Base-by-base conservation (phyloP, 106 monocot genomes). In the Acanthochlamys bracteata region DNA sequence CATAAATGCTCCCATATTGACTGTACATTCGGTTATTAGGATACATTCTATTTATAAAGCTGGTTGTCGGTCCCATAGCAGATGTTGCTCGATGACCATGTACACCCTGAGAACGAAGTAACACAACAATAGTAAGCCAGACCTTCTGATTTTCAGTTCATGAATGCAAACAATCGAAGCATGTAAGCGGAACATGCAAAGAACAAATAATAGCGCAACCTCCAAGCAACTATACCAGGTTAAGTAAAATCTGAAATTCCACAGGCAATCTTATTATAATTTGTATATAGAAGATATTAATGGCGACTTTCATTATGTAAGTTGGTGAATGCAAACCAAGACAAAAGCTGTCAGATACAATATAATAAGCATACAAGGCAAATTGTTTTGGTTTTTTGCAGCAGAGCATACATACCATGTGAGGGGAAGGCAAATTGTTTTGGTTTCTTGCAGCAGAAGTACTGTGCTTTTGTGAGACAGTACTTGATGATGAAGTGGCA, bases 391-490 rank as follows among this genome's bases (percentile, higher is more conserved):
- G n/a, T n/a, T n/a, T n/a, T n/a, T n/a, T n/a, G n/a, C n/a, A n/a
- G n/a, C n/a, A n/a, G n/a, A n/a, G n/a, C 3, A n/a, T 27, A n/a
- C 65, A 69, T 84, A 86, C 86, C 86, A 76, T 68, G 24, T 80
- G 83, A 45, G 83, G 69, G 12, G 70, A 22, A 1, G 83, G 66
- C 6, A 65, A 73, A 10, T 72, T 41, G 59, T 69, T 86, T 56
- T 83, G 91, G 67, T 67, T 83, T 75, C 86, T 80, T 25, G 61
- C 40, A 7, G 69, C 23, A 14, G 71, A 25, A 60, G 45, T 69
- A 39, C 70, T 83, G 16, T 58, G 25, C 33, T 22, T 41, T 65
- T 83, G 72, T 49, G 77, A 68, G 64, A 39, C 61, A 0, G 75
- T 61, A 26, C 75, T 80, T 51, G 75, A 69, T 2, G 66, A 17